Evolutionary conservation across 331 rosid genomes (phyloP).

Genomic region (Acacia concinna): DNA sequence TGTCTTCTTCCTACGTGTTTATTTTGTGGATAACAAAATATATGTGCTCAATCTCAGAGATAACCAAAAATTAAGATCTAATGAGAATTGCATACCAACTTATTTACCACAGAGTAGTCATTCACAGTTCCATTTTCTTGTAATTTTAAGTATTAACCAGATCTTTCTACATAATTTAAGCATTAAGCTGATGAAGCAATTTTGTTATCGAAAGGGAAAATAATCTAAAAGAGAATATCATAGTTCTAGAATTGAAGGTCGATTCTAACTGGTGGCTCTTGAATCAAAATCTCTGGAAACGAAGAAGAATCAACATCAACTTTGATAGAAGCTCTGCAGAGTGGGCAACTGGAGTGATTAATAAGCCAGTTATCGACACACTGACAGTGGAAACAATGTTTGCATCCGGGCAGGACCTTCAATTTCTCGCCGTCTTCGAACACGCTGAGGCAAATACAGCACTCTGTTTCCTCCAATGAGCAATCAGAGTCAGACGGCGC

Average conservation of each 20-base stretch:
- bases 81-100: background rate
- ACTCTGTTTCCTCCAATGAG: slow-evolving; percentile 49
- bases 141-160: background rate
- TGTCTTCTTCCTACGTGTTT: background rate
- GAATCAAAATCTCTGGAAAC: slow-evolving; percentile 39
- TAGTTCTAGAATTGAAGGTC: background rate
- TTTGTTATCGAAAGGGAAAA: background rate
- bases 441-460: slow-evolving; percentile 73
- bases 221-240: background rate
- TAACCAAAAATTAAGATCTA: background rate
- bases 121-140: background rate
- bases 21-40: background rate
- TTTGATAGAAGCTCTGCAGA: slow-evolving; percentile 69
- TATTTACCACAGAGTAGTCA: background rate
- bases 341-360: slow-evolving; percentile 75
- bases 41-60: background rate
- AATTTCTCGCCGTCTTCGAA: slow-evolving; percentile 71
- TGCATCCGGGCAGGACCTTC: slow-evolving; percentile 68
- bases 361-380: slow-evolving; percentile 82
- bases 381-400: slow-evolving; percentile 72
- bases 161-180: background rate
- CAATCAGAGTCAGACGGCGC: slow-evolving; percentile 10
- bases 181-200: background rate
- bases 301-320: slow-evolving; percentile 29
- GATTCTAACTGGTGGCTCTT: slow-evolving; percentile 42